Percentiles rank a stretch among this genome's conserved stretches.
phyloP scores from a whole-genome alignment of 352 stramenopile genomes.

The Pythium vanterpoolii region DNA sequence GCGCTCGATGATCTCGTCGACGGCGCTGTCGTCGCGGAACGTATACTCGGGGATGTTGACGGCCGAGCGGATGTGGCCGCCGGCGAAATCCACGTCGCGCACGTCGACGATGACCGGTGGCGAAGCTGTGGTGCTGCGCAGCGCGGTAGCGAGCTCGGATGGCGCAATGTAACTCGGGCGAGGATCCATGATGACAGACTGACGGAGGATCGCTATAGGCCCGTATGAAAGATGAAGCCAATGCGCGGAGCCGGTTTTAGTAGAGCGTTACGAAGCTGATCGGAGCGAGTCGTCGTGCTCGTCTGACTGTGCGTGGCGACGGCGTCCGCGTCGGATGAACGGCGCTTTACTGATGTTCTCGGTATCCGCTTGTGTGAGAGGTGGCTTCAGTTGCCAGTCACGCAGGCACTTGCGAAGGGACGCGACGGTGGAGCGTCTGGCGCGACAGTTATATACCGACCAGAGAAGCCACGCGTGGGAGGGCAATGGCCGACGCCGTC shows the following conservation, averaged over 20 bases:
- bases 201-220: background rate
- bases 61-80: conserved; percentile 71
- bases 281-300: no score
- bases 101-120: conserved; percentile 71
- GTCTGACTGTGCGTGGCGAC: no score
- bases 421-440: background rate
- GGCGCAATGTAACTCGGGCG: conserved; percentile 40
- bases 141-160: conserved; percentile 49
- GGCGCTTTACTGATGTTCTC: background rate
- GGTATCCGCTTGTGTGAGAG: background rate
- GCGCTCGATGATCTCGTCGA: conserved; percentile 67
- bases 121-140: conserved; percentile 34
- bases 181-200: conserved; percentile 7
- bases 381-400: background rate
- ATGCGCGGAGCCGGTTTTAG: conserved; percentile 2
- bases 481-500: background rate
- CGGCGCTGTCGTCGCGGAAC: conserved; percentile 79
- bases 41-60: conserved; percentile 77
- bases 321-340: no score
- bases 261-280: no score
- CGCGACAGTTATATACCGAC: no score
- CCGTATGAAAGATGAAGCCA: no score
- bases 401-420: background rate
- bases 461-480: background rate
- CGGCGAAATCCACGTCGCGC: conserved; percentile 67